Percentiles rank a stretch among this genome's conserved stretches.
Evolutionary conservation across 805 yeast species (phyloP).

Genomic region (Hanseniaspora clermontiae): DNA sequence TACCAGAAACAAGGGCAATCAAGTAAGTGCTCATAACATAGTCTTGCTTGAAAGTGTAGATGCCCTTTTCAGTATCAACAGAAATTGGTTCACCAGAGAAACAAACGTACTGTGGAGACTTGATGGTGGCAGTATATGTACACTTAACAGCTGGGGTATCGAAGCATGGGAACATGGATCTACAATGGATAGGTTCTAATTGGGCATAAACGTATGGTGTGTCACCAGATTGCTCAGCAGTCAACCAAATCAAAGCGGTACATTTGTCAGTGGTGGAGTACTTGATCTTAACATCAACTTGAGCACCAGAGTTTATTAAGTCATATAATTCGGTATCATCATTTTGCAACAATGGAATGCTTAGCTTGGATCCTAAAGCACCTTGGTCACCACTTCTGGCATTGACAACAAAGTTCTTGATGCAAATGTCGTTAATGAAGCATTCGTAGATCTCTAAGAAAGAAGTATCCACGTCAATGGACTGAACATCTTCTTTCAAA

Average conservation of each 20-base stretch:
- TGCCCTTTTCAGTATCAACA: conserved; percentile 15
- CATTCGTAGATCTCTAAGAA: conserved; percentile 35
- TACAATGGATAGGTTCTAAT: conserved; percentile 82
- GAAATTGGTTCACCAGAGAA: conserved; percentile 49
- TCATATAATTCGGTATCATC: conserved; percentile 6
- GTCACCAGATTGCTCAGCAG: conserved; percentile 63
- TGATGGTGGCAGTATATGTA: conserved; percentile 43
- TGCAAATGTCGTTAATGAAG: conserved; percentile 35
- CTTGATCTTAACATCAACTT: conserved; percentile 30
- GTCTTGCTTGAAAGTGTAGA: conserved; percentile 50
- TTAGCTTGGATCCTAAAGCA: conserved; percentile 50
- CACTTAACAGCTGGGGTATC: conserved; percentile 82
- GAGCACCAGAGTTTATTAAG: conserved; percentile 7
- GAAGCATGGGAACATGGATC: conserved; percentile 77
- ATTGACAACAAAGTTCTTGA: conserved; percentile 18
- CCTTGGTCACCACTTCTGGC: conserved; percentile 22
- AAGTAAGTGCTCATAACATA: conserved; percentile 79
- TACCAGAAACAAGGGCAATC: conserved; percentile 77
- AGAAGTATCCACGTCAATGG: conserved; percentile 58
- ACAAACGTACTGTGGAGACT: conserved; percentile 55
- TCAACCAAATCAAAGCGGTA: conserved; percentile 78
- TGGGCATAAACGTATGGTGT: conserved; percentile 65
- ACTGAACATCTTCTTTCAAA: conserved; percentile 18
- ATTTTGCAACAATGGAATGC: conserved; percentile 22
- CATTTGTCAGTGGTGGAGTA: conserved; percentile 62